phyloP scores from a whole-genome alignment of 2,329 filamentous ascomycete species.

The Didymella exigua region DNA sequence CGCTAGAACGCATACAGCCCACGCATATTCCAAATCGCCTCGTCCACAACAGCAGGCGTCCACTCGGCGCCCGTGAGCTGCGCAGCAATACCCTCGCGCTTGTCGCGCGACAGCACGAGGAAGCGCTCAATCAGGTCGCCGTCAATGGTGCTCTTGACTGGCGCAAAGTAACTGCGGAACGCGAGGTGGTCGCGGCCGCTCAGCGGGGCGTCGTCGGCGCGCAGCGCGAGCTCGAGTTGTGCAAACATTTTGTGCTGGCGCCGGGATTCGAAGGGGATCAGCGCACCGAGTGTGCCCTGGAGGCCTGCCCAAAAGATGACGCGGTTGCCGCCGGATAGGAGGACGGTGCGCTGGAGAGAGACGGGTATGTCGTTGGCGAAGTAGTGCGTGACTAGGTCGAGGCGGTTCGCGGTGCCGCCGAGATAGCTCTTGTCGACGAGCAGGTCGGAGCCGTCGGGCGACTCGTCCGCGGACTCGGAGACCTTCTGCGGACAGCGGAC shows the following conservation, averaged over 20 bases:
- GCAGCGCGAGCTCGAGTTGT: conserved; percentile 84
- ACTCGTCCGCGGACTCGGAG: conserved; percentile 89
- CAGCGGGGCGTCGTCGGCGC: conserved; percentile 76
- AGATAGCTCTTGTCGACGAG: conserved; percentile 88
- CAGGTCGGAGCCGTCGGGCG: conserved; percentile 88
- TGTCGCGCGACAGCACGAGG: conserved; percentile 79
- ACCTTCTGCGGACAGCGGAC: conserved; percentile 84
- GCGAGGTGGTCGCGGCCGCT: conserved; percentile 94
- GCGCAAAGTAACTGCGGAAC: conserved; percentile 93
- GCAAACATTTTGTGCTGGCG: conserved; percentile 99
- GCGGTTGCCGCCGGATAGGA: conserved; percentile 90
- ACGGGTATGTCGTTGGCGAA: conserved; percentile 92
- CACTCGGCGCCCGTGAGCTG: conserved; percentile 79
- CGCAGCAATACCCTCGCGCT: conserved; percentile 92
- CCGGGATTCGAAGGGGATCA: conserved; percentile 88
- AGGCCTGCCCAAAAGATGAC: conserved; percentile 92
- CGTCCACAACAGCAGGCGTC: conserved; percentile 84
- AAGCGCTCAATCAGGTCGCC: conserved; percentile 96
- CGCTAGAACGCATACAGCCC: conserved; percentile 42
- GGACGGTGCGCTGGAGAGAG: conserved; percentile 83
- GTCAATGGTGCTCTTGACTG: conserved; percentile 95
- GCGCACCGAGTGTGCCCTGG: conserved; percentile 90
- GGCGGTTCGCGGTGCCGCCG: conserved; percentile 82
- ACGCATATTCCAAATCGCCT: conserved; percentile 70
- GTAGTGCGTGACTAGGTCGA: conserved; percentile 85